phyloP scores from a whole-genome alignment of 768 basidiomycete species.

The Trametes sanguinea region DNA sequence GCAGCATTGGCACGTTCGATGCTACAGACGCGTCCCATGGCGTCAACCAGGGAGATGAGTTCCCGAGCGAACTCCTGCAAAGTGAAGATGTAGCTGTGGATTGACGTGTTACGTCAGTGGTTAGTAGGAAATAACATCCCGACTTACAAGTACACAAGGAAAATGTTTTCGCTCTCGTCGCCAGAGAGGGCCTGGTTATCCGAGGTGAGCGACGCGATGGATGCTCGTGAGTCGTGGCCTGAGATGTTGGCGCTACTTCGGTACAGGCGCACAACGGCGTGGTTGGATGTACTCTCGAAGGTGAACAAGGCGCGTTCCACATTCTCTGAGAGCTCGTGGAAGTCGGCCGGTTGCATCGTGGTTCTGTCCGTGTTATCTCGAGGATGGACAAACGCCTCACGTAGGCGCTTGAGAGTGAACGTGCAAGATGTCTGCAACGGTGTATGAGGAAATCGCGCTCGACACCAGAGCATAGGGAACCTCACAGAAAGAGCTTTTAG shows the following conservation, averaged over 20 bases:
- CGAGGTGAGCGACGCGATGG: slow-evolving; percentile 28
- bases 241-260: slow-evolving; percentile 41
- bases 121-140: background rate
- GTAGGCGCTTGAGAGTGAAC: slow-evolving; percentile 59
- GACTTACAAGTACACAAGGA: slow-evolving; percentile 91
- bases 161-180: slow-evolving; percentile 78
- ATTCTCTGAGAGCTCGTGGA: slow-evolving; percentile 59
- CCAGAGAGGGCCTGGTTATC: slow-evolving; percentile 44
- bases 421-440: slow-evolving; percentile 57
- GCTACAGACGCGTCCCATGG: slow-evolving; percentile 76
- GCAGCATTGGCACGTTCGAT: slow-evolving; percentile 54
- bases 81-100: slow-evolving; percentile 89
- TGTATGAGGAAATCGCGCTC: background rate
- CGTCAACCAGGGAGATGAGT: slow-evolving; percentile 76
- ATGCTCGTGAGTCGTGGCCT: slow-evolving; percentile 24
- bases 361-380: slow-evolving; percentile 27
- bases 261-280: slow-evolving; percentile 79
- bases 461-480: background rate
- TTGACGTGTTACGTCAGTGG: background rate
- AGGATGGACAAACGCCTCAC: slow-evolving; percentile 60
- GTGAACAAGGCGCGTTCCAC: slow-evolving; percentile 70
- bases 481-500: slow-evolving; percentile 72
- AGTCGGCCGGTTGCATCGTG: slow-evolving; percentile 44
- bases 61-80: slow-evolving; percentile 92
- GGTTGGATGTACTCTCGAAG: slow-evolving; percentile 83